phyloP scores from a whole-genome alignment of 345 rosid genomes.

The Psidium guajava region DNA sequence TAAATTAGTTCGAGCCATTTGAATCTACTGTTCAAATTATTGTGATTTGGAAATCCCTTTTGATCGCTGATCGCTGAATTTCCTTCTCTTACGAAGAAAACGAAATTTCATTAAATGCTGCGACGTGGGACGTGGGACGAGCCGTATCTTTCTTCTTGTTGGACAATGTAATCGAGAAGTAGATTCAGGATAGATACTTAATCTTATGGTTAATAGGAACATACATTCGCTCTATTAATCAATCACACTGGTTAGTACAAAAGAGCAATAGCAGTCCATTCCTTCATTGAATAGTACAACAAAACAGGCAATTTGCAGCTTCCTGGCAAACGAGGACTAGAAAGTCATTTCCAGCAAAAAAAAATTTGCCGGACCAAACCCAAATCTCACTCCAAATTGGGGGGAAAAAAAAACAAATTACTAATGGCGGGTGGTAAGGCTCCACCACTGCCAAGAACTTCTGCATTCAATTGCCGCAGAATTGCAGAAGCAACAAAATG shows the following conservation, averaged over 20 bases:
- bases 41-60: background rate
- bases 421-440: conserved; percentile 6
- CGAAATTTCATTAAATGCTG: background rate
- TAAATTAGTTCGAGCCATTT: background rate
- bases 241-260: background rate
- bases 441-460: conserved; percentile 1
- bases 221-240: background rate
- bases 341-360: background rate
- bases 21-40: background rate
- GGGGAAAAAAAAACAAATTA: background rate
- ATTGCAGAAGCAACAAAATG: background rate
- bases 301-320: background rate
- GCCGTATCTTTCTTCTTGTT: rapidly evolving
- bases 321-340: background rate
- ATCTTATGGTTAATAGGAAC: background rate
- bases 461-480: background rate
- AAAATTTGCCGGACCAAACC: background rate
- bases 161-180: background rate
- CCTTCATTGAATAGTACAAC: background rate
- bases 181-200: background rate
- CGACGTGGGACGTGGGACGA: rapidly evolving
- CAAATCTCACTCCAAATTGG: background rate
- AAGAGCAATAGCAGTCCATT: background rate
- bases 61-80: background rate
- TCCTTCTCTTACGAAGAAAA: background rate